phyloP scores from a whole-genome alignment of 805 yeast species.

The Candida namnaoensis region DNA sequence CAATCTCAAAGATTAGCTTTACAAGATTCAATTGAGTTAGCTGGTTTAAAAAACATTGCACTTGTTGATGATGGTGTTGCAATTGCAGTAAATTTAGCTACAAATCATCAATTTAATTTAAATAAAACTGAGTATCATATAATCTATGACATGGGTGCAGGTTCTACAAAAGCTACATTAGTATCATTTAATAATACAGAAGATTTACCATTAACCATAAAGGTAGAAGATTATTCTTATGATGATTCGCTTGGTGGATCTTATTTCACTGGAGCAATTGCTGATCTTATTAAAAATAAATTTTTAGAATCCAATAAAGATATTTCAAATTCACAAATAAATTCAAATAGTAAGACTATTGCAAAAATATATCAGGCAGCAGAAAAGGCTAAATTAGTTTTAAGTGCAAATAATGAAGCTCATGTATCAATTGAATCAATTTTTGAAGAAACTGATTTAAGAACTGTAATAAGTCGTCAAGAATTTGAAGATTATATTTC shows the following conservation, averaged over 20 bases:
- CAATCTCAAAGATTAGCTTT: conserved; percentile 63
- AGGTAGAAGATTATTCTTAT: conserved; percentile 64
- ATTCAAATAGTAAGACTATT: conserved; percentile 43
- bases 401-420: conserved; percentile 84
- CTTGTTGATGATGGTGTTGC: conserved; percentile 91
- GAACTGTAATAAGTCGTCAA: conserved; percentile 56
- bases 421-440: conserved; percentile 70
- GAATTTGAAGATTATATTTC: conserved; percentile 58
- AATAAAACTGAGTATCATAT: conserved; percentile 48
- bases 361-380: conserved; percentile 73
- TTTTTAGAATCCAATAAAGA: conserved; percentile 40
- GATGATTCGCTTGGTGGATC: conserved; percentile 73
- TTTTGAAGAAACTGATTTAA: conserved; percentile 67
- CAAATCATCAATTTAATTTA: conserved; percentile 38
- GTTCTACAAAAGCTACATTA: conserved; percentile 83
- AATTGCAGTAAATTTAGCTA: conserved; percentile 74
- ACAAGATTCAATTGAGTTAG: conserved; percentile 61
- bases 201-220: conserved; percentile 36
- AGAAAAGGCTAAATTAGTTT: conserved; percentile 78
- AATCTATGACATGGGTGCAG: conserved; percentile 89
- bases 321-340: conserved; percentile 28
- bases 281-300: conserved; percentile 48
- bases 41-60: conserved; percentile 56
- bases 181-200: conserved; percentile 47
- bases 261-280: conserved; percentile 55